These are phyloP conservation scores for Echria macrotheca DNA, from an alignment of 495 filamentous ascomycete genomes.

Conservation along the genomic window DNA sequence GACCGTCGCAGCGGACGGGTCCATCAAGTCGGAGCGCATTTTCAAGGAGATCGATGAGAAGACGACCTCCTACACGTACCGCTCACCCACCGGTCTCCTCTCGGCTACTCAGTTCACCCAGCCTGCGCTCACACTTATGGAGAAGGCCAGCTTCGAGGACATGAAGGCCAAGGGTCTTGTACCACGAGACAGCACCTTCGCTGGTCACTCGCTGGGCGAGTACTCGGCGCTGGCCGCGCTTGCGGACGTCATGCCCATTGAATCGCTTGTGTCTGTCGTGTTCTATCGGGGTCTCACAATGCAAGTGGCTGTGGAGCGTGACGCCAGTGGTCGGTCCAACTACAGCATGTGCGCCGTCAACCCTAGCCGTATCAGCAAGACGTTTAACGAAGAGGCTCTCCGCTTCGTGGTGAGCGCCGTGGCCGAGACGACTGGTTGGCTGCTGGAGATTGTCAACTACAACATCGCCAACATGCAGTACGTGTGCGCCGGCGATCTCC, in stretches of 20 bases:
- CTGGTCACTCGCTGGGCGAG: slow-evolving; percentile 95
- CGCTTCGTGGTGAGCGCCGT: slow-evolving; percentile 94
- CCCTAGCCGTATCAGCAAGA: slow-evolving; percentile 92
- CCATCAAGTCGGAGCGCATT: slow-evolving; percentile 95
- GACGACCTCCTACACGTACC: slow-evolving; percentile 93
- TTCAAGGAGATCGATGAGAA: slow-evolving; percentile 94
- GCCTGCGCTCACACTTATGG: slow-evolving; percentile 95
- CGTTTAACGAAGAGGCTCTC: slow-evolving; percentile 93
- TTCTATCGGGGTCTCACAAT: slow-evolving; percentile 99
- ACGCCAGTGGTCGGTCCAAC: slow-evolving; percentile 85
- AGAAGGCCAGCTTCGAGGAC: slow-evolving; percentile 98
- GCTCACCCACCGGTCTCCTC: slow-evolving; percentile 88
- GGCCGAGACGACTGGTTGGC: slow-evolving; percentile 85
- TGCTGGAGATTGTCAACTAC: slow-evolving; percentile 98
- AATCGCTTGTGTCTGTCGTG: slow-evolving; percentile 94
- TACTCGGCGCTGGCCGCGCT: slow-evolving; percentile 96
- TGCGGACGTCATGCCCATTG: slow-evolving; percentile 98
- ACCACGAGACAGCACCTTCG: slow-evolving; percentile 92
- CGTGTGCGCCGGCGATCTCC: slow-evolving; percentile 93
- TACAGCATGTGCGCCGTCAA: slow-evolving; percentile 99
- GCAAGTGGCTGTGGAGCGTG: slow-evolving; percentile 98
- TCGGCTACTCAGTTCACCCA: slow-evolving; percentile 99
- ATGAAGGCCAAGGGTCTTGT: slow-evolving; percentile 97
- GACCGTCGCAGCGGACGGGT: slow-evolving; percentile 82
- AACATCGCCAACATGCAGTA: slow-evolving; percentile 99